Evolutionary conservation across 768 basidiomycete species (phyloP).

Genomic region (Coprinopsis cinerea): DNA sequence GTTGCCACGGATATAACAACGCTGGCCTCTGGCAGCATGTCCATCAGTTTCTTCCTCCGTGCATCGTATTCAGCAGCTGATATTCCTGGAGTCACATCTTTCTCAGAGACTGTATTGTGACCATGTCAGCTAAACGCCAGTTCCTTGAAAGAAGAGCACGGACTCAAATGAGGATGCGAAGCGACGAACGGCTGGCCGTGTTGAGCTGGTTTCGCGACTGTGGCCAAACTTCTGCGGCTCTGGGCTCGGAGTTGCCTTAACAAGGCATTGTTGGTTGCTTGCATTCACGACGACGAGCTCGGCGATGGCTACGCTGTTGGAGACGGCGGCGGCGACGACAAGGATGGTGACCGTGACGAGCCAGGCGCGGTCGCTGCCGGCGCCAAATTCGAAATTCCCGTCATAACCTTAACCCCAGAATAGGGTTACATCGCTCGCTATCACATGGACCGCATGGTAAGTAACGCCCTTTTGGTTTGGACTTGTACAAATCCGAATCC

Average conservation of each 20-base stretch:
- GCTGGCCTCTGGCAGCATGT: constrained; percentile 63
- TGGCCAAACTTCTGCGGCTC: not conserved
- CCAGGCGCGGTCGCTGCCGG: not conserved
- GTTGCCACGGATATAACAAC: constrained; percentile 75
- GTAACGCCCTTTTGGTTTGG: too few relatives aligned
- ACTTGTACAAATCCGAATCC: not conserved
- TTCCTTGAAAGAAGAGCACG: constrained; percentile 16
- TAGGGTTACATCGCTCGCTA: not conserved
- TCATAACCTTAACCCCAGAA: not conserved
- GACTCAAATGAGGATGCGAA: constrained; percentile 81
- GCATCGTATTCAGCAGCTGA: constrained; percentile 69
- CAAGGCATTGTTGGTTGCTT: not conserved
- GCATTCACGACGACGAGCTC: too few relatives aligned
- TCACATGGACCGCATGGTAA: constrained; percentile 2
- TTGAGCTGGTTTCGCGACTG: constrained; percentile 54
- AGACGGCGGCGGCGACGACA: too few relatives aligned
- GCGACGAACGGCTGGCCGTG: constrained; percentile 75
- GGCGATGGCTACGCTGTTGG: too few relatives aligned
- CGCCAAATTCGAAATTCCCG: not conserved
- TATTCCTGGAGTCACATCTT: constrained; percentile 83
- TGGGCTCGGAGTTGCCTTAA: not conserved
- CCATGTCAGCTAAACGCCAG: not conserved
- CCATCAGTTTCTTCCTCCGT: constrained; percentile 66
- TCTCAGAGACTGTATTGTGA: constrained; percentile 21
- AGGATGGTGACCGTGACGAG: not conserved